phyloP scores from a whole-genome alignment of 495 filamentous ascomycete species.

The Neurospora intermedia region DNA sequence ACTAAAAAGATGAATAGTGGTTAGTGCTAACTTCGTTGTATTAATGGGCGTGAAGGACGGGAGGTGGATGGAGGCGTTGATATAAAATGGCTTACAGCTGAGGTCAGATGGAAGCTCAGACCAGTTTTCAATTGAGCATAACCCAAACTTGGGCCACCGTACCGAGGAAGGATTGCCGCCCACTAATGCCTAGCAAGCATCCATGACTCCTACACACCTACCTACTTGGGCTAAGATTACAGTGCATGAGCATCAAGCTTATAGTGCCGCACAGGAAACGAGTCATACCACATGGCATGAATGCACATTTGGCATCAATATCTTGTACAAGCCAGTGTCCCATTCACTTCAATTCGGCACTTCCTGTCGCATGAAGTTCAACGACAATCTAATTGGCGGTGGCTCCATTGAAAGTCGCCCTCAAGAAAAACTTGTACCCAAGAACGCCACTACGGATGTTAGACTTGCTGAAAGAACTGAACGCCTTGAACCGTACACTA shows the following conservation, averaged over 20 bases:
- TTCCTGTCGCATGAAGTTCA: no score
- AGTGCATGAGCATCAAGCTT: background rate
- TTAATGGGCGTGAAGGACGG: no score
- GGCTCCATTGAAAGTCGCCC: background rate
- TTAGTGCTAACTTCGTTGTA: no score
- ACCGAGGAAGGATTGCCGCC: no score
- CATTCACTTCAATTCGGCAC: background rate
- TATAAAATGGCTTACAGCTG: no score
- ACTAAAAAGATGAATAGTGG: no score
- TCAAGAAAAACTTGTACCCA: background rate
- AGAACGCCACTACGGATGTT: background rate
- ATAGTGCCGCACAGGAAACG: background rate
- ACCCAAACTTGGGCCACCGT: no score
- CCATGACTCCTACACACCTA: background rate
- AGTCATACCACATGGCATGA: background rate
- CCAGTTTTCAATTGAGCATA: no score
- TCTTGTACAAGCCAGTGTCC: background rate
- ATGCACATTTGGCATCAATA: background rate
- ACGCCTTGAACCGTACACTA: background rate
- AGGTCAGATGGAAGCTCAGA: no score
- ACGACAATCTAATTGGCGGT: no score
- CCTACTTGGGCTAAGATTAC: background rate
- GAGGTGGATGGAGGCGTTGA: no score
- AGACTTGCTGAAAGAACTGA: background rate
- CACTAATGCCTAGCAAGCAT: background rate